These are phyloP conservation scores for Colletotrichum neosansevieriae DNA, from an alignment of 2,329 filamentous ascomycete species.

Conservation along the genomic window DNA sequence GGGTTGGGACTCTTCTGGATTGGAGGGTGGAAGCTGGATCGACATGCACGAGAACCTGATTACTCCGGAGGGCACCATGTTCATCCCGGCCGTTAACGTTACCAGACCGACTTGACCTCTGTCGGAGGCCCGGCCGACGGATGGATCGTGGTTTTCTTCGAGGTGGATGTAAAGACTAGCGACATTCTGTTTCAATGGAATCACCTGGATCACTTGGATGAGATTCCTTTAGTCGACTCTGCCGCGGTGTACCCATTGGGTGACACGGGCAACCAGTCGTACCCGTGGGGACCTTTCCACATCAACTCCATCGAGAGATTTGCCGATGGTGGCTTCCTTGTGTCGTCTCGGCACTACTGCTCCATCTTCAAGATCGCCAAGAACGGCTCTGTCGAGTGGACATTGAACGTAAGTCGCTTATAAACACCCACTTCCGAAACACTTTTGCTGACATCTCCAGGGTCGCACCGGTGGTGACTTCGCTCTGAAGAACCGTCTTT, in stretches of 20 bases:
- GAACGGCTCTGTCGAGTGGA: constrained; percentile 45
- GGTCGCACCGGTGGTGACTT: constrained; percentile 36
- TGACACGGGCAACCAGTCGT: constrained; percentile 44
- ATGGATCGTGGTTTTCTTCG: constrained; percentile 54
- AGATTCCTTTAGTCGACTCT: constrained; percentile 18
- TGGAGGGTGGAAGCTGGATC: constrained; percentile 37
- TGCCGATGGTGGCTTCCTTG: constrained; percentile 62
- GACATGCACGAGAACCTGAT: constrained; percentile 56
- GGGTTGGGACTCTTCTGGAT: constrained; percentile 23
- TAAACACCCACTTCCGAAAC: too few species aligned
- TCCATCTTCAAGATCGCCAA: constrained; percentile 57
- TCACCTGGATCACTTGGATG: constrained; percentile 48
- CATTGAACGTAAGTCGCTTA: constrained; percentile 19
- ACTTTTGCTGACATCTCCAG: not conserved
- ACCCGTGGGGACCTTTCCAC: constrained; percentile 67
- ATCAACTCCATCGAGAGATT: constrained; percentile 68
- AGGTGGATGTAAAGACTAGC: constrained; percentile 55
- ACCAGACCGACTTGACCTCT: constrained; percentile 45
- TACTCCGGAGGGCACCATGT: constrained; percentile 54
- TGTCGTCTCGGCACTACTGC: constrained; percentile 64
- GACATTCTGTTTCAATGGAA: constrained; percentile 57
- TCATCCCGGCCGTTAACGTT: constrained; percentile 54
- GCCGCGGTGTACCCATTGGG: constrained; percentile 40
- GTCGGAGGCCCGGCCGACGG: constrained; percentile 43
- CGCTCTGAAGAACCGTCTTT: constrained; percentile 44